These are phyloP conservation scores for Fistulifera pelliculosa DNA, from an alignment of 108 stramenopile species.

Conservation along the genomic window DNA sequence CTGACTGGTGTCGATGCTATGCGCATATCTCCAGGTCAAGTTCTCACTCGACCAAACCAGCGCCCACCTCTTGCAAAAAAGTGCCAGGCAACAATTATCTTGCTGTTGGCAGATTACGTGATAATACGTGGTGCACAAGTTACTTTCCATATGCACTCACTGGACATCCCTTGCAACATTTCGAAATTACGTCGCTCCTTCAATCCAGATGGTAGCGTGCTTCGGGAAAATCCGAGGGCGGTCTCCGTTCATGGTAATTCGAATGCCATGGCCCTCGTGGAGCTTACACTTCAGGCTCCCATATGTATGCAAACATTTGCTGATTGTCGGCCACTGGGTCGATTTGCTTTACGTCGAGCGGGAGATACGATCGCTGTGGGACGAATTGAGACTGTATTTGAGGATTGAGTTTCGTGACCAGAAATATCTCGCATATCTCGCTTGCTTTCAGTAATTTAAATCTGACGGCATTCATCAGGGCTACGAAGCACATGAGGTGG, in stretches of 20 bases:
- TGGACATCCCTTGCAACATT: constrained; percentile 64
- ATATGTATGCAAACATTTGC: constrained; percentile 89
- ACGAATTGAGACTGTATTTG: constrained; percentile 73
- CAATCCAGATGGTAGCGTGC: constrained; percentile 59
- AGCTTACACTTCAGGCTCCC: constrained; percentile 69
- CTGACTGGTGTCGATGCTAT: constrained; percentile 69
- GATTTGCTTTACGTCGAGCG: constrained; percentile 93
- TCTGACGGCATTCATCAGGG: too few species aligned
- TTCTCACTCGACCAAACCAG: constrained; percentile 57
- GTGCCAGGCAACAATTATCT: constrained; percentile 73
- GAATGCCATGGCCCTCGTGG: constrained; percentile 50
- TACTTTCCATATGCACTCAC: constrained; percentile 71
- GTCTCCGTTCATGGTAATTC: constrained; percentile 19
- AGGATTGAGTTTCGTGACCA: not conserved
- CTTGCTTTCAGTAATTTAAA: too few species aligned
- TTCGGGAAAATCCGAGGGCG: constrained; percentile 57
- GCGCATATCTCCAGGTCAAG: constrained; percentile 65
- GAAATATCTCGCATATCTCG: too few species aligned
- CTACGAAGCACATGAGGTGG: too few species aligned
- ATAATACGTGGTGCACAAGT: constrained; percentile 91
- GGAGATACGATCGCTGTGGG: constrained; percentile 94
- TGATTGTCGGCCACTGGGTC: constrained; percentile 93
- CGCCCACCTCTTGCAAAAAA: constrained; percentile 65
- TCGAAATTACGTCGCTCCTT: constrained; percentile 61
- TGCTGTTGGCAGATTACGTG: constrained; percentile 88